A percentile compares a stretch with the other conserved stretches of the same genome.
phyloP scores from a whole-genome alignment of 441 rosid species.

The Manihot esculenta region DNA sequence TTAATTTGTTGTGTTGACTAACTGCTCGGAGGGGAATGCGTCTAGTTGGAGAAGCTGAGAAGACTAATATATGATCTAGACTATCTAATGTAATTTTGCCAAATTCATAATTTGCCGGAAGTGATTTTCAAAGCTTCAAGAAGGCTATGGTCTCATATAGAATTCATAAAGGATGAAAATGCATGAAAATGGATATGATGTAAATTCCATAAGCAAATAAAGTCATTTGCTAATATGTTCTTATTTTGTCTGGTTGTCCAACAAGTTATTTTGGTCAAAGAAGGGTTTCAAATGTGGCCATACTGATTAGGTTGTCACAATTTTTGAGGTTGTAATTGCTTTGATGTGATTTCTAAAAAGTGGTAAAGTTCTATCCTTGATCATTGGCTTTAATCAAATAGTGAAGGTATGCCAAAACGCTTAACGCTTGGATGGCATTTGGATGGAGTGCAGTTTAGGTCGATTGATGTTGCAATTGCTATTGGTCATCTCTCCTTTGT shows the following conservation, averaged over 20 bases:
- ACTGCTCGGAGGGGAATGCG: no score
- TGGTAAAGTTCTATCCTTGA: background rate
- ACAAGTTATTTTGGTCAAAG: no score
- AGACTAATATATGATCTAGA: background rate
- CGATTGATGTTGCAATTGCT: background rate
- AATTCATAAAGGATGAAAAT: background rate
- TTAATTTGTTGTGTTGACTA: background rate
- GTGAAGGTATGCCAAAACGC: background rate
- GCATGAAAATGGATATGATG: background rate
- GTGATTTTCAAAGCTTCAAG: background rate
- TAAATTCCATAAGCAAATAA: background rate
- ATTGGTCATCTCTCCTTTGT: no score
- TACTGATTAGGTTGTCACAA: no score
- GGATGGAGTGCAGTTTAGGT: background rate
- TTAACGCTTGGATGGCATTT: slow-evolving; percentile 5
- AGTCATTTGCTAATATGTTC: background rate
- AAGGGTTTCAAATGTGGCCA: no score
- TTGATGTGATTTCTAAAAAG: background rate
- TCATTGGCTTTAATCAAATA: background rate
- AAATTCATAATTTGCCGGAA: background rate
- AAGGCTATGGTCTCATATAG: background rate
- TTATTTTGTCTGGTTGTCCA: background rate
- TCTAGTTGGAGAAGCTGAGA: background rate
- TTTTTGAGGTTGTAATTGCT: no score
- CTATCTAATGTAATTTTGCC: background rate